A percentile compares a stretch with the other conserved stretches of the same genome.
Conservation (phyloP, 108 stramenopile species). For the Nitzschia sp. region DNA sequence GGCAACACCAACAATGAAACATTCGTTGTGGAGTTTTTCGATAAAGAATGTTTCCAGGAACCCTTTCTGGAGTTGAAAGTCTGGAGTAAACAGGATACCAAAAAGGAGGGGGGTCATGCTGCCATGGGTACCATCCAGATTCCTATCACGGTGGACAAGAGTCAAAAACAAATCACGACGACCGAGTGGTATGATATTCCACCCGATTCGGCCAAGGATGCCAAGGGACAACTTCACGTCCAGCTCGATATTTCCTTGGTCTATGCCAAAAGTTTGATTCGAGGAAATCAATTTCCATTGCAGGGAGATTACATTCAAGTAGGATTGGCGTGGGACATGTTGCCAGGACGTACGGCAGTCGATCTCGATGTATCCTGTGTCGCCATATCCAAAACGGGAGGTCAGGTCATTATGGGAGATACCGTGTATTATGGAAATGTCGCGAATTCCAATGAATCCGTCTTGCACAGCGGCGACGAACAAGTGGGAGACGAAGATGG, state of each 20-base stretch:
- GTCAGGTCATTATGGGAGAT: slow-evolving; percentile 34
- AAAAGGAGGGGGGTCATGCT: slow-evolving; percentile 27
- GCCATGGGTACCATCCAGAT: slow-evolving; percentile 36
- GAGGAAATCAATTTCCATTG: slow-evolving; percentile 26
- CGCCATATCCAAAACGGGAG: slow-evolving; percentile 32
- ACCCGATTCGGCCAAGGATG: slow-evolving; percentile 26
- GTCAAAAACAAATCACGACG: not conserved
- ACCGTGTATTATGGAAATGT: slow-evolving; percentile 53
- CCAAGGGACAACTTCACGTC: slow-evolving; percentile 16
- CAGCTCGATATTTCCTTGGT: slow-evolving; percentile 14
- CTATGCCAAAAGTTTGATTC: slow-evolving; percentile 19
- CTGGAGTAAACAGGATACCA: slow-evolving; percentile 37
- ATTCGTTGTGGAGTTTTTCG: slow-evolving; percentile 12
- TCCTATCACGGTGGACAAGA: not conserved
- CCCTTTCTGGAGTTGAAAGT: slow-evolving; percentile 20
- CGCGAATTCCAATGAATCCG: slow-evolving; percentile 50
- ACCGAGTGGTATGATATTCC: slow-evolving; percentile 12
- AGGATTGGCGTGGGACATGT: slow-evolving; percentile 46
- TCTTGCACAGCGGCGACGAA: slow-evolving; percentile 45
- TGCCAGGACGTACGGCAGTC: slow-evolving; percentile 19
- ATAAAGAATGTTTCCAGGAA: slow-evolving; percentile 18
- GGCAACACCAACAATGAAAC: too few species aligned
- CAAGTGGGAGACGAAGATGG: slow-evolving; percentile 27
- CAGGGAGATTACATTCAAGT: slow-evolving; percentile 21
- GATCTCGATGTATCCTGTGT: slow-evolving; percentile 51